Base-by-base conservation (phyloP, 352 stramenopile species). In the Thalassiosira oceanica region DNA sequence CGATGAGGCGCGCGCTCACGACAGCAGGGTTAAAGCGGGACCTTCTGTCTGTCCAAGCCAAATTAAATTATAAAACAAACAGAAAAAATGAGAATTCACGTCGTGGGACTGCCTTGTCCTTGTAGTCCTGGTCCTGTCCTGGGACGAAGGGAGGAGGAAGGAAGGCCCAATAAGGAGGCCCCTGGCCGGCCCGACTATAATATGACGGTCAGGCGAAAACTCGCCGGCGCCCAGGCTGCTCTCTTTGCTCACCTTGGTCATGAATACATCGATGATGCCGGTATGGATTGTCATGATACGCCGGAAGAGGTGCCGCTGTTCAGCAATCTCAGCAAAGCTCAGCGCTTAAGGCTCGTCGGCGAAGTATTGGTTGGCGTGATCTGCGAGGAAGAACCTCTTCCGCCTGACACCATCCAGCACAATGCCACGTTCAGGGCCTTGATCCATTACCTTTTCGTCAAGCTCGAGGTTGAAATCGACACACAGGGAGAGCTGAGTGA, bases 371-470 rank as follows among this genome's bases (percentile, higher is more conserved):
- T 63, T 2, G 53, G 53, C 18, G 18, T 44, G 24, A 24, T 63
- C 29, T 63, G 53, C 26, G 53, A 63, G 10, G 24, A 63, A n/a
- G 53, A 63, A 43, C 53, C 53, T 11, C 23, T 63, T 21, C 39
- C 39, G 24, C 53, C 53, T 3, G 15, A 42, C 23, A 63, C 53
- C 0, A 55, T 63, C 11, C 53, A 63, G 39, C 53, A 63, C 24
- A 54, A 63, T 23, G 41, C 53, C 6, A 24, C 53, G 3, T 63
- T 45, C 20, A 26, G 21, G 7, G 53, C 20, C 5, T 15, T 63
- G n/a, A 54, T 63, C 42, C 3, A 54, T 15, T 16, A 35, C 20
- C 37, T 63, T 0, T 44, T 44, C 24, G n/a, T 8, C n/a, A 8
- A 36, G n/a, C 28, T 63, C 11, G 21, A 28, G 18, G 0, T 54